Evolutionary conservation across 108 stramenopile species (phyloP).

Genomic region (Aurantiochytrium sp.): DNA sequence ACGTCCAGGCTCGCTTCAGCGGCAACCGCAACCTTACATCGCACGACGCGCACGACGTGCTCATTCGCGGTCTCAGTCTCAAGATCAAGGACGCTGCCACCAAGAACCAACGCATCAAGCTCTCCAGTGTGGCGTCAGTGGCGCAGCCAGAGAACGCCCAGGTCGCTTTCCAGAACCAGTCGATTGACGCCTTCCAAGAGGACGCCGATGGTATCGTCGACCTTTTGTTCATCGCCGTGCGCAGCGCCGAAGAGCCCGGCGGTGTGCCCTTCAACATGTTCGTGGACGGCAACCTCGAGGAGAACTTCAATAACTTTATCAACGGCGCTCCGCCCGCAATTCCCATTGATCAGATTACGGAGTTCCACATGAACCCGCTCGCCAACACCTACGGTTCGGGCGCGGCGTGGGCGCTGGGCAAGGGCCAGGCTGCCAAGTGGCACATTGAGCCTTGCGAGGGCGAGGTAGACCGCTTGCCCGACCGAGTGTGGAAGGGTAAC

Average conservation of each 20-base stretch:
- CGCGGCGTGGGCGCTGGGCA: not conserved
- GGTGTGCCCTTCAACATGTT: not conserved
- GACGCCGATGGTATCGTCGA: not conserved
- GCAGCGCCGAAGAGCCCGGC: not conserved
- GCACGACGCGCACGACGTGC: not conserved
- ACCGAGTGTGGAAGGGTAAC: not conserved
- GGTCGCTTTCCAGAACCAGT: not conserved
- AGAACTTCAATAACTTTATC: not conserved
- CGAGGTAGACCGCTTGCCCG: not conserved
- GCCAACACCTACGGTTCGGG: not conserved
- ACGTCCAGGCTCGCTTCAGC: not conserved
- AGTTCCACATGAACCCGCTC: not conserved
- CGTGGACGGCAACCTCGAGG: not conserved
- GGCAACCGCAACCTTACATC: not conserved
- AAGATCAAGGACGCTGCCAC: not conserved
- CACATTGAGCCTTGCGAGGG: not conserved
- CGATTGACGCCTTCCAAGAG: not conserved
- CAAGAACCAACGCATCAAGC: not conserved
- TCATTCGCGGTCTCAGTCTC: not conserved
- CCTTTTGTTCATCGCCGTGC: not conserved
- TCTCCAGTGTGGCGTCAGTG: not conserved
- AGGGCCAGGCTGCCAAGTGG: not conserved
- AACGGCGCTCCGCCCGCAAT: not conserved
- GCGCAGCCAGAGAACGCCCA: not conserved
- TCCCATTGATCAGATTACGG: not conserved